Conservation (phyloP, 108 stramenopile genomes). For the Nitzschia sp. region DNA sequence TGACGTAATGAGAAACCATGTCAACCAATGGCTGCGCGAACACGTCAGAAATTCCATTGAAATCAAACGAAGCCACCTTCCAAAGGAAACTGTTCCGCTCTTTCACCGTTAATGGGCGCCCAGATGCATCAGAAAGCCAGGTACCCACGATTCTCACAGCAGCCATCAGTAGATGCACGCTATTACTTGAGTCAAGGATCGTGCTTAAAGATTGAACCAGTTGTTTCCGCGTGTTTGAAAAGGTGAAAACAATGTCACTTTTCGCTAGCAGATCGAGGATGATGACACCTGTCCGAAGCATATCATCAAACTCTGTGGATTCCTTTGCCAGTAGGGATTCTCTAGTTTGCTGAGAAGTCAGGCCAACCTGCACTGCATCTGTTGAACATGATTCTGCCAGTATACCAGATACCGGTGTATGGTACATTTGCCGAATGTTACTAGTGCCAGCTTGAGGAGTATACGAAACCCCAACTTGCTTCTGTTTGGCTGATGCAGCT, state of each 20-base stretch:
- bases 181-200: conserved; percentile 69
- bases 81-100: conserved; percentile 61
- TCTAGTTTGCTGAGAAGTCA: conserved; percentile 11
- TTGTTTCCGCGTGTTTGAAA: conserved; percentile 51
- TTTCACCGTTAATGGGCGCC: conserved; percentile 55
- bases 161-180: conserved; percentile 57
- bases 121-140: conserved; percentile 50
- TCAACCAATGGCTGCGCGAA: conserved; percentile 65
- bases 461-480: conserved; percentile 36
- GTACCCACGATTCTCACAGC: conserved; percentile 56
- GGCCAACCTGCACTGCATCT: background rate
- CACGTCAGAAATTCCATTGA: conserved; percentile 54
- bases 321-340: conserved; percentile 21
- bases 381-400: conserved; percentile 45
- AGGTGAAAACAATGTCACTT: conserved; percentile 45
- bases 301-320: conserved; percentile 29
- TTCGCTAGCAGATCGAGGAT: conserved; percentile 51
- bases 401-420: conserved; percentile 67
- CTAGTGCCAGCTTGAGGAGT: conserved; percentile 26
- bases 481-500: conserved; percentile 43
- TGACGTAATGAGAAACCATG: conserved; percentile 57
- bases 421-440: conserved; percentile 40
- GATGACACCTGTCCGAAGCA: conserved; percentile 19
- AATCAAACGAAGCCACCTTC: conserved; percentile 66
- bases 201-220: conserved; percentile 52